These are phyloP conservation scores for Coemansia sp. DNA, from an alignment of 192 early-diverging fungal genomes.

Conservation along the genomic window DNA sequence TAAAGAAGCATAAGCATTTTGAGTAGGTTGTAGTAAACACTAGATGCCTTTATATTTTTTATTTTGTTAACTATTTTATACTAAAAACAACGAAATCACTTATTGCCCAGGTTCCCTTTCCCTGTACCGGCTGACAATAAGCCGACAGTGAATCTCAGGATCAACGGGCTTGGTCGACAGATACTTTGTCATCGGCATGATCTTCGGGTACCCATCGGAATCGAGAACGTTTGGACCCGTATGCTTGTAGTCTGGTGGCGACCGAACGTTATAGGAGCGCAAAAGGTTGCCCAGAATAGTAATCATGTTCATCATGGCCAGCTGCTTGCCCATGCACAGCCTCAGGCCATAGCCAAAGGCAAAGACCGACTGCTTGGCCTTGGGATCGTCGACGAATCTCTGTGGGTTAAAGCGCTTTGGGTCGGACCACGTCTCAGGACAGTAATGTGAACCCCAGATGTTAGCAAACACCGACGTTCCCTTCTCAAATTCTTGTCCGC, in stretches of 20 bases:
- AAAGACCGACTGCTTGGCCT: constrained; percentile 28
- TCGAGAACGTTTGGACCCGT: constrained; percentile 15
- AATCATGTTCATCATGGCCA: constrained; percentile 36
- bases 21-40: too few species aligned
- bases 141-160: constrained; percentile 23
- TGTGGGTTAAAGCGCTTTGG: constrained; percentile 16
- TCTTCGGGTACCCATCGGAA: constrained; percentile 2
- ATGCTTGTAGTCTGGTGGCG: constrained; percentile 11
- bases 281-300: constrained; percentile 31
- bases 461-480: constrained; percentile 27
- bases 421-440: constrained; percentile 11
- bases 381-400: constrained; percentile 10
- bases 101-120: too few species aligned
- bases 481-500: constrained; percentile 4
- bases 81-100: too few species aligned
- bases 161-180: constrained; percentile 17
- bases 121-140: constrained; percentile 7
- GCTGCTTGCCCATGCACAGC: constrained; percentile 33
- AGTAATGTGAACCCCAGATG: constrained; percentile 19
- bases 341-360: constrained; percentile 34
- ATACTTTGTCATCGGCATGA: constrained; percentile 28
- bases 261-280: constrained; percentile 14
- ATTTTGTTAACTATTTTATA: too few species aligned
- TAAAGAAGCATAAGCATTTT: too few species aligned
- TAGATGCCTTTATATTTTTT: too few species aligned